phyloP scores from a whole-genome alignment of 164 flowering plant genomes.

The Tinospora cordifolia region DNA sequence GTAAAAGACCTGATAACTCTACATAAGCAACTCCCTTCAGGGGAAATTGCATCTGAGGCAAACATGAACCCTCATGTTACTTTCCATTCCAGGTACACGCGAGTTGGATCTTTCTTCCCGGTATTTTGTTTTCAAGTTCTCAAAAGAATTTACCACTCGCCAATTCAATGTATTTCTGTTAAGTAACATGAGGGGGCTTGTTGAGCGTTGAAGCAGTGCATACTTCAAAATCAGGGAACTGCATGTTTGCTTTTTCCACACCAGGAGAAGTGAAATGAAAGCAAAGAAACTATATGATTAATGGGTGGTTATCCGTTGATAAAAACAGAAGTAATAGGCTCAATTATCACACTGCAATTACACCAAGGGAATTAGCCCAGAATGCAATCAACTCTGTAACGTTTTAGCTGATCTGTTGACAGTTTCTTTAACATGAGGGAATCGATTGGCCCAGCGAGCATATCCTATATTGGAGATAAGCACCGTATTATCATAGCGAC shows the following conservation, averaged over 20 bases:
- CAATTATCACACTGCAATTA: background rate
- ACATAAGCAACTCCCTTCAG: background rate
- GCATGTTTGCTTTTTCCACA: background rate
- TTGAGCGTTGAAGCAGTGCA: background rate
- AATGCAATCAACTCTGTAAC: background rate
- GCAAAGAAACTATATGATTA: background rate
- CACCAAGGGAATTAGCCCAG: background rate
- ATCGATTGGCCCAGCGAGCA: constrained; percentile 60
- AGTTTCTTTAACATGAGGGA: constrained; percentile 43
- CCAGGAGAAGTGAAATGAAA: background rate
- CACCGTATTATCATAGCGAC: background rate
- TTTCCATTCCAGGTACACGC: too few relatives aligned
- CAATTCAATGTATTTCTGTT: background rate
- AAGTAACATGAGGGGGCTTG: background rate
- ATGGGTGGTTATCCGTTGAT: background rate
- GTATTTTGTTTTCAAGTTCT: background rate
- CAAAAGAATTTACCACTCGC: background rate
- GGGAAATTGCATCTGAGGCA: too few relatives aligned
- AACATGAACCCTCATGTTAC: too few relatives aligned
- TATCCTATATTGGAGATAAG: constrained; percentile 35
- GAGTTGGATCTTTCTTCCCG: too few relatives aligned
- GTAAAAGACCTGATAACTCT: background rate
- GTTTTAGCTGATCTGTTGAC: constrained; percentile 25
- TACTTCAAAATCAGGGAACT: background rate
- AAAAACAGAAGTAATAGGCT: background rate